Percentiles rank a stretch among this genome's conserved stretches.
Conservation (phyloP, 2,329 filamentous ascomycete species). For the Fusarium subglutinans region DNA sequence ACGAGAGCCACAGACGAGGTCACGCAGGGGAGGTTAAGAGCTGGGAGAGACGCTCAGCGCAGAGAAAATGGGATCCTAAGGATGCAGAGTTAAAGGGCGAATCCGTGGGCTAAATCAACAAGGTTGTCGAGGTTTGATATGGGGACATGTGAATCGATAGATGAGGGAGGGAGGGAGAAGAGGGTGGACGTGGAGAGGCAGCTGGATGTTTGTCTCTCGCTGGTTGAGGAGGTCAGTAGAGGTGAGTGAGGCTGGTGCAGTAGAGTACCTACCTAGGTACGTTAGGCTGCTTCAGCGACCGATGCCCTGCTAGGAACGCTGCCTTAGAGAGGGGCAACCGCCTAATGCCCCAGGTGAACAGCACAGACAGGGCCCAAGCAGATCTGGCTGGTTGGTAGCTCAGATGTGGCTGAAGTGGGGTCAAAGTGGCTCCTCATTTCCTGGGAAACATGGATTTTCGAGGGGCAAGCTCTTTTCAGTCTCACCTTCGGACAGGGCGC, state of each 20-base stretch:
- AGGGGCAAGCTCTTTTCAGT: slow-evolving; percentile 9
- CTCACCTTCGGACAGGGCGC: slow-evolving; percentile 9
- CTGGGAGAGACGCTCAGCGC: slow-evolving; percentile 23
- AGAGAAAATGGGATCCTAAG: slow-evolving; percentile 14
- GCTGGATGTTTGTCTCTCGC: slow-evolving; percentile 31
- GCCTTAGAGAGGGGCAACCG: slow-evolving; percentile 14
- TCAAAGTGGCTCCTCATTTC: slow-evolving; percentile 30
- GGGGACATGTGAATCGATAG: slow-evolving; percentile 41
- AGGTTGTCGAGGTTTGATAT: slow-evolving; percentile 22
- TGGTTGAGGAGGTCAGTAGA: background rate
- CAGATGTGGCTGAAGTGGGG: slow-evolving; percentile 33
- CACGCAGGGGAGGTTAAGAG: slow-evolving; percentile 3
- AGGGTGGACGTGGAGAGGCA: slow-evolving; percentile 33
- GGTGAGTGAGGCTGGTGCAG: slow-evolving; percentile 19
- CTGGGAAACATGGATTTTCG: slow-evolving; percentile 5
- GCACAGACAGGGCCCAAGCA: background rate
- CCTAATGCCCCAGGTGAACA: background rate
- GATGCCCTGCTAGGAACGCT: slow-evolving; percentile 17
- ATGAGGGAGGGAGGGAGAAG: slow-evolving; percentile 42
- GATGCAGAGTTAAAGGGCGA: slow-evolving; percentile 27
- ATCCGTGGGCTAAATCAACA: slow-evolving; percentile 34
- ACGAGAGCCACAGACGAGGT: slow-evolving; percentile 22
- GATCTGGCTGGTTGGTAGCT: background rate
- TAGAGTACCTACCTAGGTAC: background rate
- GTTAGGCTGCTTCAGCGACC: slow-evolving; percentile 3